phyloP scores from a whole-genome alignment of 306 rosid genomes.

The Casuarina equisetifolia region DNA sequence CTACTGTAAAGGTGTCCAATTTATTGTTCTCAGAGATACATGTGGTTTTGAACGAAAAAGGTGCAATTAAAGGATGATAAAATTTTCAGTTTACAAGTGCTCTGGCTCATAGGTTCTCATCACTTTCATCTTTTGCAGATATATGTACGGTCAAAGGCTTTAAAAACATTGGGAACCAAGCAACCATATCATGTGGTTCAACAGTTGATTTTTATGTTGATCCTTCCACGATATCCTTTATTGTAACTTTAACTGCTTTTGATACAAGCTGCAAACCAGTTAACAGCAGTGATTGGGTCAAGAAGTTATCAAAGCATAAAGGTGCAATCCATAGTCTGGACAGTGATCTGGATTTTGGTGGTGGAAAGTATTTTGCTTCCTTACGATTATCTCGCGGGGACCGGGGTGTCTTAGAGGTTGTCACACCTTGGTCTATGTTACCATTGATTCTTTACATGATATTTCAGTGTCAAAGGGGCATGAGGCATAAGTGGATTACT shows the following conservation, averaged over 20 bases:
- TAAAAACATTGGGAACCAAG: slow-evolving; percentile 59
- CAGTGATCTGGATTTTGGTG: slow-evolving; percentile 74
- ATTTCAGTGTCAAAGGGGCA: background rate
- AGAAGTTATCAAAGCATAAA: slow-evolving; percentile 77
- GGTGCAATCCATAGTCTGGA: slow-evolving; percentile 56
- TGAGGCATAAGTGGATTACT: background rate
- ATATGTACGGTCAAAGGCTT: slow-evolving; percentile 37
- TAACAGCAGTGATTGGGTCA: slow-evolving; percentile 75
- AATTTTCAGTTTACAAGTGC: slow-evolving; percentile 15
- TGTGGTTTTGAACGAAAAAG: slow-evolving; percentile 76
- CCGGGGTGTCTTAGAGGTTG: slow-evolving; percentile 82
- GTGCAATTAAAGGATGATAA: slow-evolving; percentile 41
- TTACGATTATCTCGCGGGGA: slow-evolving; percentile 83
- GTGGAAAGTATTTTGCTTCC: slow-evolving; percentile 64
- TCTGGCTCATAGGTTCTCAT: slow-evolving; percentile 15
- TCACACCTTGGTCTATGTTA: slow-evolving; percentile 17
- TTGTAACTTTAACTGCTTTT: slow-evolving; percentile 55
- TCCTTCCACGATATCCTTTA: slow-evolving; percentile 71
- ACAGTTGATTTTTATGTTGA: slow-evolving; percentile 72
- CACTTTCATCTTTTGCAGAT: slow-evolving; percentile 48
- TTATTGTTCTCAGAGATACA: slow-evolving; percentile 71
- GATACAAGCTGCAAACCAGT: slow-evolving; percentile 66
- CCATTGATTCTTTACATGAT: slow-evolving; percentile 6
- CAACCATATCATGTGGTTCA: slow-evolving; percentile 59
- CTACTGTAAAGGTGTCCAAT: slow-evolving; percentile 82